Evolutionary conservation across 345 rosid genomes (phyloP).

Genomic region (Pugionium dolabratum): DNA sequence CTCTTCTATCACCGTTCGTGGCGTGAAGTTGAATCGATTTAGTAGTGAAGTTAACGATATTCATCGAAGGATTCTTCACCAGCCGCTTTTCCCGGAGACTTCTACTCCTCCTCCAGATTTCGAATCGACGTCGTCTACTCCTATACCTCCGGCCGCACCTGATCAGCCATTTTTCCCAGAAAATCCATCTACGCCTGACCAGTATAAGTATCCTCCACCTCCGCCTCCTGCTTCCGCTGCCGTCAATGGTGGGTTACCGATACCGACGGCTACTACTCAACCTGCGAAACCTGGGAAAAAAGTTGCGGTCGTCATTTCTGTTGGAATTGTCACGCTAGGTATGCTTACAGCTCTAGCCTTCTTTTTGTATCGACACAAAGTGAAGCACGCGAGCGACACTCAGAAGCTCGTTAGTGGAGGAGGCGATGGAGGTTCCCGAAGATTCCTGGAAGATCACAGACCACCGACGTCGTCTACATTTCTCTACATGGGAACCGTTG

Average conservation of each 20-base stretch:
- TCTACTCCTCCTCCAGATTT: conserved; percentile 55
- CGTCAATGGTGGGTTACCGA: conserved; percentile 62
- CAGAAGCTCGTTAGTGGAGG: conserved; percentile 68
- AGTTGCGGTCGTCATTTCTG: conserved; percentile 81
- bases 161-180: conserved; percentile 94
- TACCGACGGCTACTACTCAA: conserved; percentile 68
- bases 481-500: conserved; percentile 89
- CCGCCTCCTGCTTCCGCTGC: conserved; percentile 28
- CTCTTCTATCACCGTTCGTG: conserved; percentile 17
- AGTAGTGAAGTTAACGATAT: conserved; percentile 4
- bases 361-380: conserved; percentile 76
- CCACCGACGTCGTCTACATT: conserved; percentile 69
- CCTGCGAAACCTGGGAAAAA: conserved; percentile 73
- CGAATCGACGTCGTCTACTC: conserved; percentile 49
- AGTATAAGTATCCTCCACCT: conserved; percentile 52
- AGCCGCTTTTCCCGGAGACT: conserved; percentile 72
- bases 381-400: conserved; percentile 57
- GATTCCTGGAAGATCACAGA: conserved; percentile 54
- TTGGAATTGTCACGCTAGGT: conserved; percentile 90
- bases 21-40: conserved; percentile 11
- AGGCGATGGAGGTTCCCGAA: conserved; percentile 43
- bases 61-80: conserved; percentile 78
- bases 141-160: conserved; percentile 51
- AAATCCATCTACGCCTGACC: conserved; percentile 63
- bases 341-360: conserved; percentile 90